Evolutionary conservation across 2,329 filamentous ascomycete species (phyloP), one percentile per base, ranked within the genome.

Genomic region (Thelonectria discophora): DNA sequence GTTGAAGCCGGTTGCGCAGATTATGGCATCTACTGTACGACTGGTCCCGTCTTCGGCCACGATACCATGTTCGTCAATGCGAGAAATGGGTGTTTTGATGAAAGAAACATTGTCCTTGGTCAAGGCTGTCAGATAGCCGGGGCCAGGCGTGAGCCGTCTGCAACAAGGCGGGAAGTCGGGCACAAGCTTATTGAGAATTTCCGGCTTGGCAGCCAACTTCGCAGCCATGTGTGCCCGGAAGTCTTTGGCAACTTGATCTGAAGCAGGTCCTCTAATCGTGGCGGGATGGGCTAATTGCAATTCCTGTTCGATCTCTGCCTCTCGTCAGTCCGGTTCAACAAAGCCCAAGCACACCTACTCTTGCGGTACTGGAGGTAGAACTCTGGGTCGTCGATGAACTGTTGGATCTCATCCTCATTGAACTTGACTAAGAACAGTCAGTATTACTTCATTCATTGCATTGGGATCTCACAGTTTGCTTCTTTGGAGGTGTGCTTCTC

Each of bases 201-300:
- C 43, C 18, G 34, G 34, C 34, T 55, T 27, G 5, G 18, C 46
- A 2, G 24, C 37, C 10, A 46, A 46, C 30, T 46, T 24, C 5
- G 24, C 45, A 42, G 49, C 49, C 27, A 6, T 73, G 68, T 67
- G 82, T 72, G 56, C 55, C 70, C 49, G 69, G 69, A 2, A 54
- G 49, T 11, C 53, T 52, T 10, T 55, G 37, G 42, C 42, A 4
- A 12, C 37, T 51, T 37, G 34, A 13, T 51, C 48, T n/a, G 34
- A 12, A 7, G 32, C 18, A 10, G 32, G 13, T 10, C 15, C 20
- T 17, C 18, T 20, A 8, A 46, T 18, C 3, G 18, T 46, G 9
- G 6, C 27, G 20, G 54, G 27, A 21, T 62, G 54, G 10, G 7
- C 58, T 17, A 7, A 64, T 52, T 18, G 34, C 34, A 37, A 15